Evolutionary conservation across 2,329 filamentous ascomycete species (phyloP).

Genomic region (Rhinocladiella mackenziei): DNA sequence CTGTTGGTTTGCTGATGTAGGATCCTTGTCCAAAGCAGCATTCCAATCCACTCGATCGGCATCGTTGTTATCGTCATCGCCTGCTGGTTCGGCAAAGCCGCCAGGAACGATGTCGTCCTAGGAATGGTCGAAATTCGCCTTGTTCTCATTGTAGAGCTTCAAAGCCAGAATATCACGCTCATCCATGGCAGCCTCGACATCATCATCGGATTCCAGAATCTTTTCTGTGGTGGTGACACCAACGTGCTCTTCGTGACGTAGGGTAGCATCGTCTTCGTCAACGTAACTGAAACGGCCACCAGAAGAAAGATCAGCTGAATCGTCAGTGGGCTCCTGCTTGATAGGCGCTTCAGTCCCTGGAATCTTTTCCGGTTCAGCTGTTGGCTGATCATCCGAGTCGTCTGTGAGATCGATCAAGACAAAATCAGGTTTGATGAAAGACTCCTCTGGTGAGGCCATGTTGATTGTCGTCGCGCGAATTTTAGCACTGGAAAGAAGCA

Average conservation of each 20-base stretch:
- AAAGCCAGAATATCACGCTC: constrained; percentile 8
- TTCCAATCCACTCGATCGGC: constrained; percentile 14
- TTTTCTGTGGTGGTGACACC: background rate
- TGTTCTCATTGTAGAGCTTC: constrained; percentile 14
- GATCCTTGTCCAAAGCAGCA: constrained; percentile 4
- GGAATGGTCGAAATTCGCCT: background rate
- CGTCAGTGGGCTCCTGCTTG: constrained; percentile 12
- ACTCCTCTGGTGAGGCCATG: constrained; percentile 5
- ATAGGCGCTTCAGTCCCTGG: background rate
- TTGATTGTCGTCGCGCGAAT: background rate
- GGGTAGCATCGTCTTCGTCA: background rate
- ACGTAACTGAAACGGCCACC: background rate
- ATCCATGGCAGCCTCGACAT: background rate
- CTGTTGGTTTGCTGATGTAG: background rate
- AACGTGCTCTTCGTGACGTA: background rate
- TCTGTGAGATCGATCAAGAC: constrained; percentile 12
- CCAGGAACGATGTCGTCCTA: background rate
- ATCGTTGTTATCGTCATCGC: constrained; percentile 2
- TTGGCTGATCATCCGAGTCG: constrained; percentile 10
- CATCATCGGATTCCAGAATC: background rate
- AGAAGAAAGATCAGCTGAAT: background rate
- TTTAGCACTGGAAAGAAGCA: background rate
- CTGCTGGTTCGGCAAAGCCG: background rate
- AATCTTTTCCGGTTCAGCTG: background rate
- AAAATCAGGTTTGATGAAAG: background rate